These are phyloP conservation scores for Amyloporia xantha DNA, from an alignment of 768 basidiomycete genomes.

Conservation along the genomic window DNA sequence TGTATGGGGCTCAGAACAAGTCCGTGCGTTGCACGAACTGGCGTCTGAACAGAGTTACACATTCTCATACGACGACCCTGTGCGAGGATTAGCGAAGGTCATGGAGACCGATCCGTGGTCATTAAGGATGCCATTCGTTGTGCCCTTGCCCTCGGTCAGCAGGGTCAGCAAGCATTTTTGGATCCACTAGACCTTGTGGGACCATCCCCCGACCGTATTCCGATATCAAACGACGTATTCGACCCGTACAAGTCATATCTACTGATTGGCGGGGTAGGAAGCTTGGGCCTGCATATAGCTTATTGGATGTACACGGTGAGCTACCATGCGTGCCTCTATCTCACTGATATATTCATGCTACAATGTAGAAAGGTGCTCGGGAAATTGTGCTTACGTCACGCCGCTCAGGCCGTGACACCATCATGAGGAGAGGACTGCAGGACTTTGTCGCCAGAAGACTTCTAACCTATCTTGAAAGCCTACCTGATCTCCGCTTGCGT, in stretches of 20 bases:
- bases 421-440: neutral
- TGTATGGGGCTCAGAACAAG: conserved; percentile 2
- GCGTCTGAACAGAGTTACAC: neutral
- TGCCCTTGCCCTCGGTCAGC: conserved; percentile 27
- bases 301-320: conserved; percentile 37
- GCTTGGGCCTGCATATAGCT: conserved; percentile 31
- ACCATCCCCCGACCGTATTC: conserved; percentile 12
- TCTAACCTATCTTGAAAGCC: conserved; percentile 8
- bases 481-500: conserved; percentile 2
- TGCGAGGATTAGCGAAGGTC: conserved; percentile 1
- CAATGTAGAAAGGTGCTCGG: conserved; percentile 21
- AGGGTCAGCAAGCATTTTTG: conserved; percentile 2
- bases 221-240: conserved; percentile 14
- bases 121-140: conserved; percentile 11
- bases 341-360: conserved; percentile 8
- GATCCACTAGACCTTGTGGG: neutral
- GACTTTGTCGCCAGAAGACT: conserved; percentile 1
- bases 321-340: neutral
- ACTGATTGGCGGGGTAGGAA: conserved; percentile 35
- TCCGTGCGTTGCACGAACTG: conserved; percentile 2
- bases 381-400: conserved; percentile 15
- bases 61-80: conserved; percentile 11
- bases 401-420: conserved; percentile 4
- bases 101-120: conserved; percentile 5
- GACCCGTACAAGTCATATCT: conserved; percentile 28